phyloP scores from a whole-genome alignment of 176 grass and related monocot species.

The Typha latifolia region DNA sequence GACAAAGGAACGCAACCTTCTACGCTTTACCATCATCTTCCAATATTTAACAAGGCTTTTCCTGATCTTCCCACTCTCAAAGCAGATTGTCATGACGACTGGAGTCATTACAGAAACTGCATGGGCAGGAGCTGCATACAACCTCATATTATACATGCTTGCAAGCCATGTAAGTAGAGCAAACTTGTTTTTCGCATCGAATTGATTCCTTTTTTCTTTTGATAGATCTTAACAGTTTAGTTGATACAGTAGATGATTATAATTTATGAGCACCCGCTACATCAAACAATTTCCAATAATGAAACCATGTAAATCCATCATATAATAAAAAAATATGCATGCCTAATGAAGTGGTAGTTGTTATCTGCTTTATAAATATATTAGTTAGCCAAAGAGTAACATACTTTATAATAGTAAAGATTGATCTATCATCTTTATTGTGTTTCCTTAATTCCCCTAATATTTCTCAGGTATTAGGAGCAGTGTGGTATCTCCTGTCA shows the following conservation, averaged over 20 bases:
- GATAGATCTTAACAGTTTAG: too few species aligned
- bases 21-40: constrained; percentile 67
- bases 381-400: too few species aligned
- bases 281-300: too few species aligned
- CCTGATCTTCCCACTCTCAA: constrained; percentile 77
- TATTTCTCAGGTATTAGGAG: constrained; percentile 52
- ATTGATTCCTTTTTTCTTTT: background rate
- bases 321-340: too few species aligned
- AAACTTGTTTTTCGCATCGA: background rate
- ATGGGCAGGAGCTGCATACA: constrained; percentile 92
- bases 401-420: background rate
- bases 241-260: background rate
- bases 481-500: constrained; percentile 88
- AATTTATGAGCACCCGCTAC: too few species aligned
- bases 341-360: too few species aligned
- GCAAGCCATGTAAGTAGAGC: constrained; percentile 61
- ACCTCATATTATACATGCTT: constrained; percentile 97
- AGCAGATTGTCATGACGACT: constrained; percentile 62
- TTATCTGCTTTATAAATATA: too few species aligned
- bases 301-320: too few species aligned
- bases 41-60: constrained; percentile 88
- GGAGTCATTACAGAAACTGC: constrained; percentile 83
- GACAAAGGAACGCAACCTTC: constrained; percentile 48
- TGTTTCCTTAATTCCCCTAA: background rate
- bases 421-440: background rate